Conservation (phyloP, 768 basidiomycete species). For the Leccinum subgranulosum region DNA sequence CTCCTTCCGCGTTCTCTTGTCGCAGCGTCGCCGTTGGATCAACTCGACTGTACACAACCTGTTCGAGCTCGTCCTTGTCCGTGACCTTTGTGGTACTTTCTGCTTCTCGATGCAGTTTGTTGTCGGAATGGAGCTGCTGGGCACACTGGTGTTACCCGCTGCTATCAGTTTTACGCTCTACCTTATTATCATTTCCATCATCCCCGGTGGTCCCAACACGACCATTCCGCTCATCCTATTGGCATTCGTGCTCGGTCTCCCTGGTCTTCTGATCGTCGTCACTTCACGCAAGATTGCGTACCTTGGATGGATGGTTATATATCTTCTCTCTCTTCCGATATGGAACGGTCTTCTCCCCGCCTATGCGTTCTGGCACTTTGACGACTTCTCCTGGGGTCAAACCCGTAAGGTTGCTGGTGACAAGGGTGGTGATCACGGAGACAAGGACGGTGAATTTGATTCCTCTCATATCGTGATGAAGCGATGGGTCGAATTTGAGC, state of each 20-base stretch:
- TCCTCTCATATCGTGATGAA: slow-evolving; percentile 98
- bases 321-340: slow-evolving; percentile 87
- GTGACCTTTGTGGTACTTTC: slow-evolving; percentile 99
- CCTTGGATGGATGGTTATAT: slow-evolving; percentile 96
- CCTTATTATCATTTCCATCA: slow-evolving; percentile 83
- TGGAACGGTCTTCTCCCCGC: slow-evolving; percentile 97
- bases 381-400: slow-evolving; percentile 98
- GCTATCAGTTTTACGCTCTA: slow-evolving; percentile 97
- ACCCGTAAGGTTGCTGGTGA: slow-evolving; percentile 82
- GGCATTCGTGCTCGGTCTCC: slow-evolving; percentile 92
- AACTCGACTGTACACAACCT: slow-evolving; percentile 99
- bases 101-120: slow-evolving; percentile 99
- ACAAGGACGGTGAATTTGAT: slow-evolving; percentile 98
- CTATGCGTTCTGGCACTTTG: slow-evolving; percentile 99
- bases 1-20: slow-evolving; percentile 88
- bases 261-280: slow-evolving; percentile 92
- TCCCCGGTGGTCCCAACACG: slow-evolving; percentile 74
- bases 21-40: slow-evolving; percentile 98
- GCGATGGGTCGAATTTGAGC: slow-evolving; percentile 97
- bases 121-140: slow-evolving; percentile 96
- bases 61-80: slow-evolving; percentile 89
- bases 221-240: slow-evolving; percentile 91
- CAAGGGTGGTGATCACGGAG: slow-evolving; percentile 69
- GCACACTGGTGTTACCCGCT: slow-evolving; percentile 94
- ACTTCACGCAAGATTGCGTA: slow-evolving; percentile 93